Base-by-base conservation (phyloP, 352 stramenopile genomes). In the Phytophthora capsici region DNA sequence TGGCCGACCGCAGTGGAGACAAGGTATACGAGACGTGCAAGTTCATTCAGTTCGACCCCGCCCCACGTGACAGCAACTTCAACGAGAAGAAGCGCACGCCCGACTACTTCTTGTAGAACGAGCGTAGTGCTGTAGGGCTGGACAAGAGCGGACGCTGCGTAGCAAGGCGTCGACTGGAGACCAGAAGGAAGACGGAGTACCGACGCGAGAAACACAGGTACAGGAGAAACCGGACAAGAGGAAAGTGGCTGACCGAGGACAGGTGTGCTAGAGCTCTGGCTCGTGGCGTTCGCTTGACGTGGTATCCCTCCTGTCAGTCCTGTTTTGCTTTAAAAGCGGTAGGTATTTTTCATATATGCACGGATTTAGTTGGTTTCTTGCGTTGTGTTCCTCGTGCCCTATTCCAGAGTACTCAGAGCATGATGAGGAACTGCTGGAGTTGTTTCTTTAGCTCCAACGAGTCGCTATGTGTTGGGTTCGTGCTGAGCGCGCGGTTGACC, bases 11-110 rank as follows among this genome's bases (percentile, higher is more conserved):
- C 71, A 90, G 64, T 23, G 86, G 88, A 57, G 86, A 95, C 71
- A 95, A 96, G 75, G 88, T 96, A 17, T 95, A 96, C 75, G 88
- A 96, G 63, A 96, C 88, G 73, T 96, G 88, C 86, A 96, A 96
- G 78, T 96, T 96, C 60, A 97, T 96, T 66, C 88, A 96, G 74
- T 97, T 97, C 52, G 88, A 97, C 60, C 88, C 89, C 23, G 90
- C 90, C 4, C 90, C 90, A 48, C 87, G 88, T 57, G 90, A 97
- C 77, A 93, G 91, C 72, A 92, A 88, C 62, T 96, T 96, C 71
- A 97, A 97, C 66, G 85, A 95, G 67, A 95, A 95, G 82, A 95
- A 95, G 74, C 88, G 88, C 69, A 94, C 90, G 68, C 90, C 90
- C 19, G 90, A 97, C 73, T 97, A 97, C 81, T 97, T 97, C 69